These are phyloP conservation scores for Cordyceps fumosorosea DNA, from an alignment of 2,329 filamentous ascomycete species.

Conservation along the genomic window DNA sequence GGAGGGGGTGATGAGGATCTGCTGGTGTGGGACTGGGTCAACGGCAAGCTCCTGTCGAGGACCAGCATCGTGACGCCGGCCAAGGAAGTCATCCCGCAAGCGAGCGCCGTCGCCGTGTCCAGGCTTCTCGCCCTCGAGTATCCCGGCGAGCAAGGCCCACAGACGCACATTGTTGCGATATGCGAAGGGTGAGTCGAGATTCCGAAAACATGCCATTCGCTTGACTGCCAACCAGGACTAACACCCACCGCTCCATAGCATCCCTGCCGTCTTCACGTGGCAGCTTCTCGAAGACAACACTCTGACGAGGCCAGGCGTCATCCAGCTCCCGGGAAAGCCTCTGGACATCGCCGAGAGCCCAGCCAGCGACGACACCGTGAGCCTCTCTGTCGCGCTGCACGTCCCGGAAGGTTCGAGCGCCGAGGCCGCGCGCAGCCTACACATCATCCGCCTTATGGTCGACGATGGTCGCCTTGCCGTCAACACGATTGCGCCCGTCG, in stretches of 20 bases:
- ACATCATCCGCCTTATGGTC: constrained; percentile 25
- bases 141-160: constrained; percentile 21
- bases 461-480: constrained; percentile 27
- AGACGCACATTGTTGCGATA: constrained; percentile 31
- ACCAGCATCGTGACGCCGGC: constrained; percentile 44
- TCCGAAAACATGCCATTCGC: constrained; percentile 10
- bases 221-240: background rate
- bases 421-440: constrained; percentile 23
- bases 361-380: constrained; percentile 17
- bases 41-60: constrained; percentile 46
- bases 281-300: constrained; percentile 40
- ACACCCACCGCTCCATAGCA: constrained; percentile 26
- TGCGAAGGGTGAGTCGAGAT: constrained; percentile 40
- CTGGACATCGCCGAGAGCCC: constrained; percentile 43
- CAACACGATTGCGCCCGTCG: constrained; percentile 21
- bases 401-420: constrained; percentile 20
- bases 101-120: constrained; percentile 42
- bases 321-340: constrained; percentile 58
- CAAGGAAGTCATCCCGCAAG: constrained; percentile 28
- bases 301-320: constrained; percentile 39
- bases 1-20: constrained; percentile 80
- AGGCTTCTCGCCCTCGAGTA: constrained; percentile 31
- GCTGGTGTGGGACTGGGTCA: constrained; percentile 76
- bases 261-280: constrained; percentile 61
- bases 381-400: constrained; percentile 36